Base-by-base conservation (phyloP, 345 rosid genomes). In the Brassica incana region DNA sequence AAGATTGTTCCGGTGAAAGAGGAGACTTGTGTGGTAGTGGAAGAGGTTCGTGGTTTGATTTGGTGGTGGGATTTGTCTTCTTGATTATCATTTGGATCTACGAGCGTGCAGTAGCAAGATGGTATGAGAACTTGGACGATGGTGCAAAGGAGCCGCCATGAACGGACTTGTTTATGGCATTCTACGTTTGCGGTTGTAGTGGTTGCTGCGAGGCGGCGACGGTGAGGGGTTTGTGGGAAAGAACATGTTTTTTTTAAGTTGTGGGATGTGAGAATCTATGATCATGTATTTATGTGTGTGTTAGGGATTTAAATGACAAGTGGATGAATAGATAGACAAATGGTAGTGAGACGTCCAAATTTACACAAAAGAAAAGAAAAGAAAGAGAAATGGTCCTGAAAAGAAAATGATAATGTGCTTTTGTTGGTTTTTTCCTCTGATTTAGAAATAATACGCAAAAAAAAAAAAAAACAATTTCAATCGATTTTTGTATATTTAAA, bases 111-210 rank as follows among this genome's bases (percentile, higher is more conserved):
- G 58, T 83, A 79, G 83, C 96, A 91, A 64, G 71, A 85, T 10
- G 97, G 94, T 54, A 90, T 73, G 52, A 91, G 87, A 45, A 90
- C 87, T 62, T 83, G 74, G 9, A 85, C 38, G 66, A 91, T 88
- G 65, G 82, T 83, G 7, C 89, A 88, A 16, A 89, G 84, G 70
- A 91, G 85, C 74, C 92, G 81, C 97, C 97, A 91, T 40, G 94
- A 91, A 30, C 90, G 90, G 70, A 90, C 92, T 66, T 91, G 97
- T 77, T 89, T 89, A 18, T 91, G 85, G 85, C 97, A 91, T 75
- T 91, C 94, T 15, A 89, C 89, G n/a, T 88, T 33, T 78, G 88
- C 74, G 59, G 85, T 38, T 20, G 83, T 48, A 75, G 56, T 72
- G 71, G 85, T 65, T 76, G 79, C 78, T 2, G 62, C 16, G 0